Conservation (phyloP, 2,329 filamentous ascomycete genomes). For the Venturia effusa region DNA sequence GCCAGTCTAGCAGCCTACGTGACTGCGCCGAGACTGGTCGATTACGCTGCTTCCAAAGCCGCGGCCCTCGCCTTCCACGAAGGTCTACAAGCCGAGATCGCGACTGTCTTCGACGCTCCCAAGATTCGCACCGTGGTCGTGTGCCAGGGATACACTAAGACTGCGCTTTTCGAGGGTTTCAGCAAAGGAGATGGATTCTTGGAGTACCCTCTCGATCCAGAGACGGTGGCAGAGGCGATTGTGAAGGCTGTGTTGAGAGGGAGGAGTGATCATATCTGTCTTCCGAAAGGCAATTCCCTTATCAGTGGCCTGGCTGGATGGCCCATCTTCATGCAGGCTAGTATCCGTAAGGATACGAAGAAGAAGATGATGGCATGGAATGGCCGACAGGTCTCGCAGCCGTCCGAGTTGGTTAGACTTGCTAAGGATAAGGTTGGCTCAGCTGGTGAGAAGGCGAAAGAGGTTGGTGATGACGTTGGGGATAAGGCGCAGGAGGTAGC, state of each 20-base stretch:
- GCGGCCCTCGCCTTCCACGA: conserved; percentile 59
- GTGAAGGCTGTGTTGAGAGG: conserved; percentile 49
- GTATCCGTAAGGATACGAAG: conserved; percentile 32
- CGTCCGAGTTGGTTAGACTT: conserved; percentile 17
- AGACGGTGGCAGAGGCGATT: conserved; percentile 54
- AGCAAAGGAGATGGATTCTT: conserved; percentile 40
- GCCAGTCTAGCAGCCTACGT: conserved; percentile 53
- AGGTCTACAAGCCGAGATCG: conserved; percentile 32
- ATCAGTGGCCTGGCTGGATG: conserved; percentile 35
- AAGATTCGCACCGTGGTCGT: conserved; percentile 56
- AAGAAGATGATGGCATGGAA: conserved; percentile 25
- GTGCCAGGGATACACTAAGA: conserved; percentile 53
- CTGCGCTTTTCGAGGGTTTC: conserved; percentile 48
- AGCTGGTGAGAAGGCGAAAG: background rate
- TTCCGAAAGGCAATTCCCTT: conserved; percentile 33
- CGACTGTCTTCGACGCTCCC: conserved; percentile 49
- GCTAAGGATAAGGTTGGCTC: background rate
- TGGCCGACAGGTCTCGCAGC: conserved; percentile 28
- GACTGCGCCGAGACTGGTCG: conserved; percentile 51
- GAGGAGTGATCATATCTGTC: conserved; percentile 44
- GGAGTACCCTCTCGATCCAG: conserved; percentile 44
- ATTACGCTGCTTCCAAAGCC: conserved; percentile 58
- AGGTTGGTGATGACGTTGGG: background rate
- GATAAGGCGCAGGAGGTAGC: background rate
- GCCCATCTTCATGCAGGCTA: conserved; percentile 54